phyloP scores from a whole-genome alignment of 768 basidiomycete species.

The Kondoa malvinella region DNA sequence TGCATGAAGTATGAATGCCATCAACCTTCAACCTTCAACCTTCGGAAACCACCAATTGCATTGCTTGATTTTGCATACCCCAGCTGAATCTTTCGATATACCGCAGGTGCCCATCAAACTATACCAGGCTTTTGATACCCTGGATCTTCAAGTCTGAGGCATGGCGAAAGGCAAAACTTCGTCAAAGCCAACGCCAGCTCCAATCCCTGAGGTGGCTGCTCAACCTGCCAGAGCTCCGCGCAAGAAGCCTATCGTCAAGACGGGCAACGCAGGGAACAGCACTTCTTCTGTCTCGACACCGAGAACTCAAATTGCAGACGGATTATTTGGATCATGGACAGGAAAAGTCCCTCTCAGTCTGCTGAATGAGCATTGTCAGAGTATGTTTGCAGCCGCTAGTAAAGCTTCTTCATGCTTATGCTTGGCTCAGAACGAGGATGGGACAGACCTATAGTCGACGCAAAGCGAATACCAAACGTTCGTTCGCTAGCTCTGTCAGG shows the following conservation, averaged over 20 bases:
- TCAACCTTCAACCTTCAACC: no score
- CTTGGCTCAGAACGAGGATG: constrained; percentile 73
- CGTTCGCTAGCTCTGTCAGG: not conserved
- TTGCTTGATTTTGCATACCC: no score
- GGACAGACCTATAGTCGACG: constrained; percentile 66
- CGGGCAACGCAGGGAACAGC: not conserved
- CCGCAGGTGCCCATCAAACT: no score
- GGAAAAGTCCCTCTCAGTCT: constrained; percentile 60
- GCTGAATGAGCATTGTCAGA: constrained; percentile 76
- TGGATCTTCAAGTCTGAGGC: not conserved
- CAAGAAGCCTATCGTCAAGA: not conserved
- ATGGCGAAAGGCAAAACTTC: not conserved
- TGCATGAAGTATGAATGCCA: no score
- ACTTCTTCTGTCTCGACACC: not conserved
- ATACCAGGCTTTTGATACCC: not conserved
- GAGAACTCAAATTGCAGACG: not conserved
- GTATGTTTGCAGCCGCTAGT: no score
- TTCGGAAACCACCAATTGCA: no score
- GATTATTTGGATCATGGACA: not conserved
- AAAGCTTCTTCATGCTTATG: no score
- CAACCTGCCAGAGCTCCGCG: not conserved
- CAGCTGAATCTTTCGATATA: no score
- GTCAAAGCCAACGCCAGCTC: not conserved
- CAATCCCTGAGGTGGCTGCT: not conserved
- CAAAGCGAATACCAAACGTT: constrained; percentile 37